Conservation (phyloP, 306 rosid species). For the Inga leiocalycina region DNA sequence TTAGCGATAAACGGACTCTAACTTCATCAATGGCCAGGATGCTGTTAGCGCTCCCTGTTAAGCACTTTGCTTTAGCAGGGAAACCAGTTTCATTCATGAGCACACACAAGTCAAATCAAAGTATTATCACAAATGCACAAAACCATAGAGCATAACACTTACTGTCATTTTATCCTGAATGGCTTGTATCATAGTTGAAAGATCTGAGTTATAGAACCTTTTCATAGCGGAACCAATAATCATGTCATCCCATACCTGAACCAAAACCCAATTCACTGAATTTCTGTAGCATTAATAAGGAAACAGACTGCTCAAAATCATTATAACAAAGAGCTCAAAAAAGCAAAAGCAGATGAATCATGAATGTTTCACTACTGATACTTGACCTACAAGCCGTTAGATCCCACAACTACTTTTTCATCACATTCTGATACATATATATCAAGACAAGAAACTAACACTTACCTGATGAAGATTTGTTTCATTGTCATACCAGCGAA, state of each 20-base stretch:
- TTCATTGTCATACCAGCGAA: conserved; percentile 79
- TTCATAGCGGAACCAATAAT: conserved; percentile 90
- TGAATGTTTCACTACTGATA: conserved; percentile 9
- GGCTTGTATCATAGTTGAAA: conserved; percentile 68
- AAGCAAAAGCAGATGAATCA: conserved; percentile 4
- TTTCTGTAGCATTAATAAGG: conserved; percentile 14
- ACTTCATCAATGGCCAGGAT: no score
- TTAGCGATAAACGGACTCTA: no score
- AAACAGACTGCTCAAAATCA: conserved; percentile 1
- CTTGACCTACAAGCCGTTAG: not conserved
- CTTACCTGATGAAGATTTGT: conserved; percentile 93
- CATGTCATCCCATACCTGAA: conserved; percentile 89
- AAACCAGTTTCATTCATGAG: no score
- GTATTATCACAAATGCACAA: conserved; percentile 20
- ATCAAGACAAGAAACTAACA: not conserved
- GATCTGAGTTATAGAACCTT: conserved; percentile 65
- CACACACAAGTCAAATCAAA: not conserved
- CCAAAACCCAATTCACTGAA: conserved; percentile 40
- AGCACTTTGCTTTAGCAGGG: not conserved
- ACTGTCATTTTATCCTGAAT: conserved; percentile 75
- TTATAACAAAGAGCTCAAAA: conserved; percentile 7
- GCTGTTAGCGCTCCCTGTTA: not conserved
- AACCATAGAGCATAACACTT: conserved; percentile 15
- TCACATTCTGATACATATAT: not conserved
- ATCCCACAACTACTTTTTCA: conserved; percentile 3